Conservation (phyloP, 1,284 basidiomycete species). For the Cerioporus squamosus region DNA sequence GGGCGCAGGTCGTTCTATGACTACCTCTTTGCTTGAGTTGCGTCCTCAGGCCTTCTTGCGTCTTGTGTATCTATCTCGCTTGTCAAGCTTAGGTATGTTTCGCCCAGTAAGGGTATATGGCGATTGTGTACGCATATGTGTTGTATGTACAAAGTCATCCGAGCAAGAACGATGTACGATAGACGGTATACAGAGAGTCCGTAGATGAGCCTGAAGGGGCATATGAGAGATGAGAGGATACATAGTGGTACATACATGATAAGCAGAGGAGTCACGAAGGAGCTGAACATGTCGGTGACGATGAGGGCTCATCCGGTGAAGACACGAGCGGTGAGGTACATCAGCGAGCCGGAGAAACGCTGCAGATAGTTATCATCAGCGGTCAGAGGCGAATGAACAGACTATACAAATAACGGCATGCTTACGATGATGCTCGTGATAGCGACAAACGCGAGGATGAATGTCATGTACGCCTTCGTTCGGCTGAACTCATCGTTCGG, state of each 20-base stretch:
- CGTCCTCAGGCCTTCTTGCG: background rate
- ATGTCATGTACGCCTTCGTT: constrained; percentile 78
- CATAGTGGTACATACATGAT: constrained; percentile 9
- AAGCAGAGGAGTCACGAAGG: no score
- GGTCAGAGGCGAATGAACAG: background rate
- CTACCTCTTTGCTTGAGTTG: constrained; percentile 41
- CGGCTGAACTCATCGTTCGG: constrained; percentile 52
- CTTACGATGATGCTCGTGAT: constrained; percentile 68
- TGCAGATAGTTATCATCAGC: constrained; percentile 24
- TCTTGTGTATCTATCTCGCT: background rate
- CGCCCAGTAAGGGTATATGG: no score
- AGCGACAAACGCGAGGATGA: constrained; percentile 81
- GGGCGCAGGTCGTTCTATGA: constrained; percentile 42
- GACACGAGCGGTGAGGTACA: constrained; percentile 64
- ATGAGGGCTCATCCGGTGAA: constrained; percentile 54
- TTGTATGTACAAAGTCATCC: background rate
- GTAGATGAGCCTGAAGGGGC: background rate
- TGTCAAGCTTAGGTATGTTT: no score
- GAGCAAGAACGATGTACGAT: background rate
- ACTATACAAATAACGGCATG: background rate
- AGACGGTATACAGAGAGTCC: background rate
- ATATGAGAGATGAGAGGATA: background rate
- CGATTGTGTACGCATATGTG: constrained; percentile 5
- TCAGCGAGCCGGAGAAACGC: constrained; percentile 66
- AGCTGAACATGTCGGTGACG: background rate